Conservation (phyloP, 1,139 yeast species). For the Protomyces arabidopsidicola region DNA sequence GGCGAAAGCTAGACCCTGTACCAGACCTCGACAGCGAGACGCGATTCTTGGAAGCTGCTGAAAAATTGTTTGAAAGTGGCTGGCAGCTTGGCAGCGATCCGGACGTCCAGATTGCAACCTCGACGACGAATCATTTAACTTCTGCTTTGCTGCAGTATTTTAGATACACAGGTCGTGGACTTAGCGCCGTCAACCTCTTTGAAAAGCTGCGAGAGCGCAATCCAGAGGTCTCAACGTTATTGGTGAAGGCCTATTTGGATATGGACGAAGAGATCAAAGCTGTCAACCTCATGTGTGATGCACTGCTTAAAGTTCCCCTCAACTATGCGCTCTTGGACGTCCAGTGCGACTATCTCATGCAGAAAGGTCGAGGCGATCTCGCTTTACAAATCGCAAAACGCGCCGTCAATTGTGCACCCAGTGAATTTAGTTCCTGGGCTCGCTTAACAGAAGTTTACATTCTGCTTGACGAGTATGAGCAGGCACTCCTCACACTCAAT, state of each 20-base stretch:
- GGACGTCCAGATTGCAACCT: constrained; percentile 63
- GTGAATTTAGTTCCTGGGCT: constrained; percentile 82
- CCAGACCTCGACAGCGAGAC: constrained; percentile 43
- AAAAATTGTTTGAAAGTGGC: constrained; percentile 54
- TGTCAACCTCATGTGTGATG: constrained; percentile 58
- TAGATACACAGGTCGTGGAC: constrained; percentile 60
- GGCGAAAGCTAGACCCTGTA: constrained; percentile 59
- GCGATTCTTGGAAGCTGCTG: constrained; percentile 57
- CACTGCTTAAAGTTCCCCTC: constrained; percentile 55
- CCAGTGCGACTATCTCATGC: constrained; percentile 69
- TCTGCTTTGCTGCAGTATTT: constrained; percentile 66
- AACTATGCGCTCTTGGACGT: constrained; percentile 55
- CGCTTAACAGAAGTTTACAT: constrained; percentile 68
- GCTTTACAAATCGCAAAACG: constrained; percentile 70
- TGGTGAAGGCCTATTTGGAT: constrained; percentile 55
- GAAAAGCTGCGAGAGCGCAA: constrained; percentile 45
- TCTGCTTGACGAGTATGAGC: constrained; percentile 61
- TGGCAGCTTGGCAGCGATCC: constrained; percentile 55
- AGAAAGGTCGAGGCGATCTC: constrained; percentile 60
- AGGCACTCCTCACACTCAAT: constrained; percentile 76
- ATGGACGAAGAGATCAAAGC: constrained; percentile 74
- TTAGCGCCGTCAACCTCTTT: constrained; percentile 54
- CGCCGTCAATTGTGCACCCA: constrained; percentile 75
- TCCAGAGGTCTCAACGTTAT: constrained; percentile 53
- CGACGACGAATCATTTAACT: constrained; percentile 66